These are phyloP conservation scores for Tuber melanosporum DNA, from an alignment of 495 filamentous ascomycete genomes.

Conservation along the genomic window DNA sequence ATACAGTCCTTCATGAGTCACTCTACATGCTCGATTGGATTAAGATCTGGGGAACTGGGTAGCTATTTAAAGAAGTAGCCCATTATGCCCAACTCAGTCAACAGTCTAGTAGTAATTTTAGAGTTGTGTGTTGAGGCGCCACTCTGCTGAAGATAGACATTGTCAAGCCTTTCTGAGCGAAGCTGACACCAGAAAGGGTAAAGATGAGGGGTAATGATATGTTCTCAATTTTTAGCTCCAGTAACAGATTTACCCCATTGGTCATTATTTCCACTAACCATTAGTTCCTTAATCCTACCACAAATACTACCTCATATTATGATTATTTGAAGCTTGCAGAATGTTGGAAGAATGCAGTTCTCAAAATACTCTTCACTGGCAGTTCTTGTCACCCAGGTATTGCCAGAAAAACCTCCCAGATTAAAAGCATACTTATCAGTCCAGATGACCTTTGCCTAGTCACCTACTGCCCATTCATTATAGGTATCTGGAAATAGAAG, in stretches of 20 bases:
- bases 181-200: not conserved
- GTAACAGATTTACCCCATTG: not conserved
- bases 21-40: not conserved
- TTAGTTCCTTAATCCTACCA: not conserved
- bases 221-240: not conserved
- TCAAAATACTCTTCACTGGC: not conserved
- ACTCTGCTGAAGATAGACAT: not conserved
- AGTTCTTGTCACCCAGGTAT: not conserved
- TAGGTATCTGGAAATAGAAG: not conserved
- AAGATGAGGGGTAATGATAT: not conserved
- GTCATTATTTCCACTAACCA: not conserved
- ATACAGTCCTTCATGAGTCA: not conserved
- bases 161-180: not conserved
- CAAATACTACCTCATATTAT: not conserved
- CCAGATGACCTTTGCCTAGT: not conserved
- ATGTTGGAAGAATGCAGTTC: not conserved
- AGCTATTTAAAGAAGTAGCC: not conserved
- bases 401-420: not conserved
- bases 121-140: not conserved
- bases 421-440: not conserved
- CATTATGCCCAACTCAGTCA: not conserved
- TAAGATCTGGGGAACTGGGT: not conserved
- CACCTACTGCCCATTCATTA: not conserved
- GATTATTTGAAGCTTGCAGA: not conserved
- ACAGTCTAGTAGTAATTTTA: not conserved